A percentile compares a stretch with the other conserved stretches of the same genome.
These are phyloP conservation scores for Yamadazyma membranifaciens DNA, from an alignment of 1,139 yeast species.

Conservation along the genomic window DNA sequence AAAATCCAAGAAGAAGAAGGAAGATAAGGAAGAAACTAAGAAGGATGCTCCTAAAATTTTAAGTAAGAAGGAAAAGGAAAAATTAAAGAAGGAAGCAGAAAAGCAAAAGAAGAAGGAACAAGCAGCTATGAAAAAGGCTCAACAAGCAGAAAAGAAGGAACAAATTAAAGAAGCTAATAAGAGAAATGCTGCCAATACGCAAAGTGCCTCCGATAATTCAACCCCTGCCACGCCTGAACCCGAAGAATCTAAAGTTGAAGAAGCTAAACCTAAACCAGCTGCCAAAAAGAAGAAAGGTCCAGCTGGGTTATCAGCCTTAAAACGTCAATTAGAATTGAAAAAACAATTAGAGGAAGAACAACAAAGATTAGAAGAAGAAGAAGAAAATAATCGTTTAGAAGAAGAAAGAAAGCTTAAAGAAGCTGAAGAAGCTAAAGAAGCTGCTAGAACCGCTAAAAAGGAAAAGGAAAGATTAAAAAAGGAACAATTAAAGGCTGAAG, in stretches of 20 bases:
- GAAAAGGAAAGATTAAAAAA: conserved; percentile 80
- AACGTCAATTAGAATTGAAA: conserved; percentile 81
- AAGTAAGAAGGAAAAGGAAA: conserved; percentile 96
- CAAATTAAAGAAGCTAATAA: conserved; percentile 66
- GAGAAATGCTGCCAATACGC: conserved; percentile 51
- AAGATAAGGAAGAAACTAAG: conserved; percentile 49
- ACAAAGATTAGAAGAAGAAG: conserved; percentile 64
- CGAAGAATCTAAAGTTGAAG: conserved; percentile 21
- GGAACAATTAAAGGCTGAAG: conserved; percentile 87
- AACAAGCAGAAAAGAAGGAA: conserved; percentile 59
- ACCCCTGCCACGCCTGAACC: conserved; percentile 37
- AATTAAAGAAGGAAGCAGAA: conserved; percentile 95
- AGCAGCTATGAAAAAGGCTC: conserved; percentile 78
- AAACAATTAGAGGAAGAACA: conserved; percentile 80
- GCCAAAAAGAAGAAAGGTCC: conserved; percentile 67
- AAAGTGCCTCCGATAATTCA: conserved; percentile 28
- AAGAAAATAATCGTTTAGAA: conserved; percentile 60
- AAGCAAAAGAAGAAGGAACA: conserved; percentile 90
- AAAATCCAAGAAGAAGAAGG: conserved; percentile 75
- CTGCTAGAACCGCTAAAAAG: conserved; percentile 68
- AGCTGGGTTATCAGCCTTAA: conserved; percentile 79
- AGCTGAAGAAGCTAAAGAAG: conserved; percentile 68
- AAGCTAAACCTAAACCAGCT: conserved; percentile 34
- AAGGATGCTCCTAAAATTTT: conserved; percentile 69
- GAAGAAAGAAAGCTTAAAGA: conserved; percentile 61